Conservation (phyloP, 2,329 filamentous ascomycete species). For the Clarireedia homoeocarpa region DNA sequence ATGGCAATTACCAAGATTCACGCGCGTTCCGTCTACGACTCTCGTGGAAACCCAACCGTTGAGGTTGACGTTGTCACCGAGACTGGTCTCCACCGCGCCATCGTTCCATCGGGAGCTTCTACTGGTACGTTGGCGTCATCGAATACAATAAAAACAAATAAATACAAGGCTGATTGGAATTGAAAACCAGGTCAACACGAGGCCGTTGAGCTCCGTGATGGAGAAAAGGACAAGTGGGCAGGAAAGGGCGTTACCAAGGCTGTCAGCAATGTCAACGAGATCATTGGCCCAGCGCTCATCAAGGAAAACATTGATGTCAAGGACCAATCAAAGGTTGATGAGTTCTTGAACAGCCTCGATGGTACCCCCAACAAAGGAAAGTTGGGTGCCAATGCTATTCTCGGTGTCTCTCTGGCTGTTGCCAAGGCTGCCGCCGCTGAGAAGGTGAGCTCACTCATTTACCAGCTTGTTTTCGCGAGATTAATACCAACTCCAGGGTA, state of each 20-base stretch:
- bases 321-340: slow-evolving; percentile 76
- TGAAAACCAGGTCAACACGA: slow-evolving; percentile 66
- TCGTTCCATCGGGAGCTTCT: slow-evolving; percentile 93
- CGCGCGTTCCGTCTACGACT: slow-evolving; percentile 96
- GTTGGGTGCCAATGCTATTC: slow-evolving; percentile 81
- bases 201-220: slow-evolving; percentile 84
- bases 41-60: slow-evolving; percentile 95
- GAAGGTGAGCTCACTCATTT: slow-evolving; percentile 46
- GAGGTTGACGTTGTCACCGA: slow-evolving; percentile 97
- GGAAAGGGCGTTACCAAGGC: slow-evolving; percentile 86
- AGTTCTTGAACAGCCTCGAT: slow-evolving; percentile 79
- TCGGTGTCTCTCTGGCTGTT: slow-evolving; percentile 76
- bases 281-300: slow-evolving; percentile 75
- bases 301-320: slow-evolving; percentile 77
- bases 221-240: slow-evolving; percentile 77
- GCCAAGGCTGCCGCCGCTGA: slow-evolving; percentile 85
- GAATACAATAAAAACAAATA: slow-evolving; percentile 1
- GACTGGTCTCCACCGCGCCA: slow-evolving; percentile 93
- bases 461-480: not conserved
- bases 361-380: slow-evolving; percentile 81
- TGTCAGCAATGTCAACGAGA: slow-evolving; percentile 75
- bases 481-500: slow-evolving; percentile 39
- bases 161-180: slow-evolving; percentile 17
- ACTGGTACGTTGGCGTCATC: slow-evolving; percentile 56
- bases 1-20: slow-evolving; percentile 91